These are phyloP conservation scores for Ichthyophthirius multifiliis DNA, from an alignment of 169 alveolate species.

Conservation along the genomic window DNA sequence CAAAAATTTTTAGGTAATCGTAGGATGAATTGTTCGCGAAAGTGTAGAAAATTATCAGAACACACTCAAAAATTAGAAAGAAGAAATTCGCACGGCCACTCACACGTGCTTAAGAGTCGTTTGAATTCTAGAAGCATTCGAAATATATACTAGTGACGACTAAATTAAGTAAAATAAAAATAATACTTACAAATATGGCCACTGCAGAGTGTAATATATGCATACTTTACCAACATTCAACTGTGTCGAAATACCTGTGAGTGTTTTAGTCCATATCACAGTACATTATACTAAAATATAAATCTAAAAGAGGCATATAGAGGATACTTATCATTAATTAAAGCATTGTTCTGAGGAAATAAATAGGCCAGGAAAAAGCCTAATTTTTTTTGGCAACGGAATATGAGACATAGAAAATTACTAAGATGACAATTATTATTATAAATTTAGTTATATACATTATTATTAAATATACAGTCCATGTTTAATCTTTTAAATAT, in stretches of 20 bases:
- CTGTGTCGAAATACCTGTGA: not conserved
- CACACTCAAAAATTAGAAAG: not conserved
- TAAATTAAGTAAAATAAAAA: not conserved
- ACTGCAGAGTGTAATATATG: not conserved
- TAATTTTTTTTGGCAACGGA: not conserved
- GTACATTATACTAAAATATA: not conserved
- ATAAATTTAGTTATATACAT: not conserved
- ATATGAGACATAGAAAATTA: not conserved
- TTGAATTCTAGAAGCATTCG: slow-evolving; percentile 10
- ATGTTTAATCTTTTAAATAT: not conserved
- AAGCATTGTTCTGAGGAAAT: not conserved
- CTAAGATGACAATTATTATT: not conserved
- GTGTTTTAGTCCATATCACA: not conserved
- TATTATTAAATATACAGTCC: not conserved
- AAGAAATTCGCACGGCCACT: slow-evolving; percentile 2
- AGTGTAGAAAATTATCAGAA: slow-evolving; percentile 8
- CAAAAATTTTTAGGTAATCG: not conserved
- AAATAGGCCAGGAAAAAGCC: slow-evolving; percentile 7
- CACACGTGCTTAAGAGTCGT: not conserved
- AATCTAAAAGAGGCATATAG: not conserved
- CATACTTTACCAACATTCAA: not conserved
- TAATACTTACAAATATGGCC: slow-evolving; percentile 4
- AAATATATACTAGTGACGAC: not conserved
- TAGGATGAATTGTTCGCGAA: not conserved
- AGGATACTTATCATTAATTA: not conserved